These are phyloP conservation scores for Papiliotrema flavescens DNA, from an alignment of 1,284 basidiomycete species.

Conservation along the genomic window DNA sequence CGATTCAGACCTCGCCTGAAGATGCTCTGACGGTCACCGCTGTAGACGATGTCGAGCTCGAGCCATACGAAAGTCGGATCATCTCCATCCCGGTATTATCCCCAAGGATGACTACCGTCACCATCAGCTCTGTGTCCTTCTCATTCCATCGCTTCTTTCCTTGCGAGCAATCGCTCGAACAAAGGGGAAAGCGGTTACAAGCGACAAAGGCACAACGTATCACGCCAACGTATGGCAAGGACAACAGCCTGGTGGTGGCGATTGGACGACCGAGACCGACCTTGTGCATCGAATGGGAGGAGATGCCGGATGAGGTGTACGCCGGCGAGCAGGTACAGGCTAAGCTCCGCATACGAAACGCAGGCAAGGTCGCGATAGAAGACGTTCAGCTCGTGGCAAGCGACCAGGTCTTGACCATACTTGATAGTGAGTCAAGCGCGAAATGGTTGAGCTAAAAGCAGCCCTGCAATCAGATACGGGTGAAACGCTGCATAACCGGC, in stretches of 20 bases:
- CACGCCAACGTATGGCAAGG: conserved; percentile 48
- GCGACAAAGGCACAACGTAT: conserved; percentile 48
- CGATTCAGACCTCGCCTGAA: conserved; percentile 15
- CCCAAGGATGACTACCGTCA: conserved; percentile 20
- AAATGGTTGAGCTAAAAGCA: conserved; percentile 8
- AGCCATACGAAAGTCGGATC: conserved; percentile 41
- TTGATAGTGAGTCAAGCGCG: conserved; percentile 5
- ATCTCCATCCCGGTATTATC: conserved; percentile 38
- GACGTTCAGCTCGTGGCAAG: conserved; percentile 35
- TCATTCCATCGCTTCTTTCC: conserved; percentile 50
- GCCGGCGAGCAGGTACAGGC: conserved; percentile 38
- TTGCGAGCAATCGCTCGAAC: conserved; percentile 44
- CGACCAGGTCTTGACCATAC: conserved; percentile 14
- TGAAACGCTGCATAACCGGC: conserved; percentile 23
- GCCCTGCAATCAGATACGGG: conserved; percentile 17
- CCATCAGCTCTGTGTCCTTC: conserved; percentile 42
- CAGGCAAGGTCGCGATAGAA: conserved; percentile 29
- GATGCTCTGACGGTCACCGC: conserved; percentile 6
- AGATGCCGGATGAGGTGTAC: conserved; percentile 26
- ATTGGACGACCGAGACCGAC: conserved; percentile 42
- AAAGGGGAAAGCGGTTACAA: conserved; percentile 47
- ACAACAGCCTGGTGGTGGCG: conserved; percentile 43
- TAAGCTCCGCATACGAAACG: conserved; percentile 36
- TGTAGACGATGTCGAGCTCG: conserved; percentile 39
- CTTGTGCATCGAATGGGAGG: conserved; percentile 27